Conservation (phyloP, 1,284 basidiomycete species). For the Cronartium quercuum region DNA sequence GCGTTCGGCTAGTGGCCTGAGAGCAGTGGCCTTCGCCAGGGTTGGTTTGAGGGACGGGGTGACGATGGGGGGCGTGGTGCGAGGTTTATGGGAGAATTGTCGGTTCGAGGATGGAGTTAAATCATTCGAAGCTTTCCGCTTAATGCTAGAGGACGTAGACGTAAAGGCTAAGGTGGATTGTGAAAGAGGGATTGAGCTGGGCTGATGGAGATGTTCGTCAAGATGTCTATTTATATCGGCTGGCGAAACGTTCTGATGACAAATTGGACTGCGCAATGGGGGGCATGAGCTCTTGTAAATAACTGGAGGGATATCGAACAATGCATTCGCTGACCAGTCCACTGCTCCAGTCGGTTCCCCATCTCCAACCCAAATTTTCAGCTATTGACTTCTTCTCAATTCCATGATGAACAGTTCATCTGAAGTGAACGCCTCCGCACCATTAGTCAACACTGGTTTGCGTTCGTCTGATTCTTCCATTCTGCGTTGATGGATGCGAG, state of each 20-base stretch:
- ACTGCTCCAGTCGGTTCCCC: no score
- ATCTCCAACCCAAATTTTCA: no score
- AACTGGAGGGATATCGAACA: no score
- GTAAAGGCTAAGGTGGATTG: slow-evolving; percentile 22
- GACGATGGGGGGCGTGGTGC: not conserved
- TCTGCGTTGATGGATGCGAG: no score
- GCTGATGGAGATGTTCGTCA: slow-evolving; percentile 42
- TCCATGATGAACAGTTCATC: no score
- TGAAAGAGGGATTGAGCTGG: not conserved
- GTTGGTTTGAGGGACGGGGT: not conserved
- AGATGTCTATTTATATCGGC: slow-evolving; percentile 51
- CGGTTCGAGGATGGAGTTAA: not conserved
- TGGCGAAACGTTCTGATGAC: slow-evolving; percentile 45
- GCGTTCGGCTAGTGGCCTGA: slow-evolving; percentile 26
- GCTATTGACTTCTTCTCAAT: no score
- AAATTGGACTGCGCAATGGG: slow-evolving; percentile 47
- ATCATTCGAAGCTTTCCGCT: no score
- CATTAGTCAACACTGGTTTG: no score
- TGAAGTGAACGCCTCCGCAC: no score
- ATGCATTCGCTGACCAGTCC: no score
- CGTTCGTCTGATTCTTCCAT: no score
- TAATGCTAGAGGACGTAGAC: not conserved
- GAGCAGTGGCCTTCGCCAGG: not conserved
- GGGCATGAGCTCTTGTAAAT: no score
- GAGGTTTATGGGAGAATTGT: not conserved